A percentile compares a stretch with the other conserved stretches of the same genome.
Conservation (phyloP, 164 flowering plant genomes). For the Kalanchoe fedtschenkoi region DNA sequence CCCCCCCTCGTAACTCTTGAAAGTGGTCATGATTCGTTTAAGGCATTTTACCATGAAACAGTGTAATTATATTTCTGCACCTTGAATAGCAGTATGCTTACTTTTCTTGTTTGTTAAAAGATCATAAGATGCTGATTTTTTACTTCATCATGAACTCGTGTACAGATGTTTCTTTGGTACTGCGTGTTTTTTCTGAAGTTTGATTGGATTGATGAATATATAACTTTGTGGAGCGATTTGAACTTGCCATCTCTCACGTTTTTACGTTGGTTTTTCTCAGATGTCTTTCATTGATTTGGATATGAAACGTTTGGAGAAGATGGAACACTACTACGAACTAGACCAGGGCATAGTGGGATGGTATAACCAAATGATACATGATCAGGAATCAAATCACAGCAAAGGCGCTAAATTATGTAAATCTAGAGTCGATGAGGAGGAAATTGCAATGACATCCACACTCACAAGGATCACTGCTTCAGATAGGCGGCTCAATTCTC, state of each 20-base stretch:
- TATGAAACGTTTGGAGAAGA: constrained; percentile 71
- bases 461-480: not conserved
- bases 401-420: not conserved
- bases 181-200: not conserved
- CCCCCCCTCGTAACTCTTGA: no score
- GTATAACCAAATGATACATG: constrained; percentile 31
- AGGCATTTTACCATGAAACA: no score
- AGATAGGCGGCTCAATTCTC: not conserved
- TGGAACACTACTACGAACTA: constrained; percentile 59
- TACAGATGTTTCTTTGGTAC: not conserved
- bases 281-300: constrained; percentile 75
- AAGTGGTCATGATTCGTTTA: no score
- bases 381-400: not conserved
- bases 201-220: not conserved
- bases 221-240: not conserved
- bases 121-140: not conserved
- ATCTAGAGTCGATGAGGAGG: not conserved
- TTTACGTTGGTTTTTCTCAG: constrained; percentile 22
- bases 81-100: no score
- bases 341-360: constrained; percentile 63
- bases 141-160: not conserved
- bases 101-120: not conserved
- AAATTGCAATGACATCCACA: not conserved
- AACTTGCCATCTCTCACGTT: constrained; percentile 7
- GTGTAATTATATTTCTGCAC: no score